A percentile compares a stretch with the other conserved stretches of the same genome.
Conservation (phyloP, 495 filamentous ascomycete species). For the Penicillium riverlandense region DNA sequence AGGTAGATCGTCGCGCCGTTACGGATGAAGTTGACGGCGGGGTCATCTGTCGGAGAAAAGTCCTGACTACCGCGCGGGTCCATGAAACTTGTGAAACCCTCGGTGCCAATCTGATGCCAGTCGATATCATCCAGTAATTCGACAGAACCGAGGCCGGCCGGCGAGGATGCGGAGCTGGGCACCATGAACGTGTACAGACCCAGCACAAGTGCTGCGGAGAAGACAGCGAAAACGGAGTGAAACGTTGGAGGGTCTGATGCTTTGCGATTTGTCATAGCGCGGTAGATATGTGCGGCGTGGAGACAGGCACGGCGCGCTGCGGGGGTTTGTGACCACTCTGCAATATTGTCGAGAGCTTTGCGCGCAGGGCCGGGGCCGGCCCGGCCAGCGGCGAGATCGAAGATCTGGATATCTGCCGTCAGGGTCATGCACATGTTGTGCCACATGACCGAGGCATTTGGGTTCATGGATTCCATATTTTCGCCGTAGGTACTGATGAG, state of each 20-base stretch:
- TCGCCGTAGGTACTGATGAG: constrained; percentile 32
- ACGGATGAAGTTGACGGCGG: constrained; percentile 42
- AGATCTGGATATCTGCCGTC: constrained; percentile 43
- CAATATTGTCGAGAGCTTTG: constrained; percentile 42
- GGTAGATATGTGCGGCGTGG: constrained; percentile 47
- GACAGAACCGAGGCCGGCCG: constrained; percentile 28
- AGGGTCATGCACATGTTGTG: constrained; percentile 48
- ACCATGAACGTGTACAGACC: constrained; percentile 47
- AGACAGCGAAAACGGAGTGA: constrained; percentile 39
- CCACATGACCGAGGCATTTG: constrained; percentile 43
- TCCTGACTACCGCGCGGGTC: constrained; percentile 27
- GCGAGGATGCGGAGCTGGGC: constrained; percentile 16
- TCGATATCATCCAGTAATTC: constrained; percentile 45
- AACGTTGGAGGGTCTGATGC: constrained; percentile 43
- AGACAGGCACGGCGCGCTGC: constrained; percentile 41
- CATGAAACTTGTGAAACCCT: constrained; percentile 36
- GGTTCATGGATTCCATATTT: constrained; percentile 33
- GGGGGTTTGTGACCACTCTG: constrained; percentile 44
- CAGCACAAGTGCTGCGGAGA: constrained; percentile 43
- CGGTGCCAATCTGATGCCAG: constrained; percentile 37
- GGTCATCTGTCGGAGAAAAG: constrained; percentile 25
- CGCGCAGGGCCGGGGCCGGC: constrained; percentile 35
- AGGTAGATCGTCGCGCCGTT: constrained; percentile 43
- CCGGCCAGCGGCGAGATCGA: constrained; percentile 43
- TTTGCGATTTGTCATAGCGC: constrained; percentile 42